Evolutionary conservation across 208 protist species (phyloP).

Genomic region (Trichomonas vaginalis): DNA sequence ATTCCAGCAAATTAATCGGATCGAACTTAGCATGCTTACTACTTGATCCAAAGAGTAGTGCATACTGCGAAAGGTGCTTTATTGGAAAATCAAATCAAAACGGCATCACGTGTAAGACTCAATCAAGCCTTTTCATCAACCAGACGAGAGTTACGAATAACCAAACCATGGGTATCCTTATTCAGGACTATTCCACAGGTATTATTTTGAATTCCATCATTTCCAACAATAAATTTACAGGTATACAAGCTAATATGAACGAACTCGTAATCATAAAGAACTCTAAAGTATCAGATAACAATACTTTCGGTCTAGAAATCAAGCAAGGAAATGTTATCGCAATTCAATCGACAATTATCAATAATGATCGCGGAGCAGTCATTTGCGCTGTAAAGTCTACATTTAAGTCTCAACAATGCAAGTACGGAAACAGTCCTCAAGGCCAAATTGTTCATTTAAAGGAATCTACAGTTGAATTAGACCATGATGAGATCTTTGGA

Average conservation of each 20-base stretch:
- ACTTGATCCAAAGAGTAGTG: background rate
- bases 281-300: background rate
- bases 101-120: background rate
- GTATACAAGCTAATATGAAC: background rate
- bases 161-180: background rate
- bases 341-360: background rate
- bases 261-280: background rate
- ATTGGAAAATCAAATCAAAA: background rate
- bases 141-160: background rate
- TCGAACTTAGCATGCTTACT: background rate
- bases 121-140: background rate
- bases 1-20: background rate
- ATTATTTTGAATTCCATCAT: background rate
- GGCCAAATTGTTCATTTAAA: background rate
- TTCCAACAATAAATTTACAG: background rate
- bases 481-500: background rate
- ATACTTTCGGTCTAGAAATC: background rate
- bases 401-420: background rate
- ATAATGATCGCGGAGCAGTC: background rate
- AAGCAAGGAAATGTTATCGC: background rate
- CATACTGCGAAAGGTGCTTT: background rate
- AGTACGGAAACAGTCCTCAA: background rate
- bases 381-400: background rate
- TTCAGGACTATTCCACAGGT: background rate
- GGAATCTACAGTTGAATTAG: background rate